Base-by-base conservation (phyloP, 345 rosid genomes). In the Rhizophora mangle region DNA sequence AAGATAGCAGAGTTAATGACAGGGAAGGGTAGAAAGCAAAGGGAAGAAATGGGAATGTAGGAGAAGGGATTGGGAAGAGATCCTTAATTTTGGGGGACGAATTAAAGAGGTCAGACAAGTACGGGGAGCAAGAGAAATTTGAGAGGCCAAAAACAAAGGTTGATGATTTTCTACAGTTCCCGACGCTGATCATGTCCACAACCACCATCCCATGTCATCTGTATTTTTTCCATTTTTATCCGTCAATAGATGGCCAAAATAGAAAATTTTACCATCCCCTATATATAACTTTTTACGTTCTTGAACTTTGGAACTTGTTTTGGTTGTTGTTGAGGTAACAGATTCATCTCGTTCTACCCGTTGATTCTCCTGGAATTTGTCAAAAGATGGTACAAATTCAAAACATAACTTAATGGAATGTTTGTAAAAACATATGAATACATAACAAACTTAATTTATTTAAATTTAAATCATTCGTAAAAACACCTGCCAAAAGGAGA, bases 11-110 rank as follows among this genome's bases (percentile, higher is more conserved):
- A 43, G 49, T 11, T 43, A 13, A 13, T 43, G 49, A 13, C 49
- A 15, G 49, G 49, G 16, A 9, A 43, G 18, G 18, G 49, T 13
- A 43, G 49, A 43, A 13, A 43, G 49, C 49, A 43, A 43, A 15
- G 13, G 15, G 16, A 11, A 11, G 2, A 13, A 43, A 13, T 3
- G 49, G 49, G 49, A 43, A 3, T 0, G 18, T 43, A 43, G 49
- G 16, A 13, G 49, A 43, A 5, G 19, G 49, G 18, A 13, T 2
- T 62, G 65, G 58, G 60, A 46, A 77, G 72, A 81, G 88, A 85
- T 88, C 92, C 86, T 84, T 64, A 72, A 75, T 82, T 62, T 71
- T 68, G 68, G 74, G 92, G 83, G 71, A 67, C 76, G 71, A 63
- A 59, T 66, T 20, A 43, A 69, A 69, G 39, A 67, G 55, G 11